Evolutionary conservation across 495 filamentous ascomycete species (phyloP), one percentile per base, ranked within the genome.

Genomic region (Aspergillus baeticus): DNA sequence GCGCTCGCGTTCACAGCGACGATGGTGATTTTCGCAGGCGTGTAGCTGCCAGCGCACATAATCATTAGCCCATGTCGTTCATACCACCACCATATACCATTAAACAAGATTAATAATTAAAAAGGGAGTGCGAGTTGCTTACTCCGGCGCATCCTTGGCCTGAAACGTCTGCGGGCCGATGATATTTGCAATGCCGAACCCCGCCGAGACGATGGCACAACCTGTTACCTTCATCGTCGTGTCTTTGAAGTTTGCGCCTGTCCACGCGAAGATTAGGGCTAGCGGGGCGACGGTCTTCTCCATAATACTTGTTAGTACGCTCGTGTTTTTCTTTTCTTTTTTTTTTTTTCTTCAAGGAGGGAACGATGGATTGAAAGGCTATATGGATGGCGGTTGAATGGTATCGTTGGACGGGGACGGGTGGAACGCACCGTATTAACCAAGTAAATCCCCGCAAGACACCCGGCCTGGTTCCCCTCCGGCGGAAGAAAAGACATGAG

Each of bases 391-490:
- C n/a, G n/a, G n/a, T n/a, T n/a, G n/a, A n/a, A n/a, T n/a, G n/a
- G n/a, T n/a, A n/a, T n/a, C n/a, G n/a, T n/a, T n/a, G n/a, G n/a
- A n/a, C n/a, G n/a, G n/a, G n/a, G n/a, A n/a, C n/a, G n/a, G n/a
- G n/a, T n/a, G n/a, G n/a, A n/a, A 57, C 57, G 18, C 60, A 75
- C 70, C 18, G 76, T 68, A 58, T 87, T 86, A 42, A 84, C 74
- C 23, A 88, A 70, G 59, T 86, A 87, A 54, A 87, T 84, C 14
- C 85, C 85, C 2, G 75, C 79, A n/a, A 89, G 70, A 41, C 77
- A 73, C 8, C 80, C 83, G 0, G 66, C 67, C 21, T 68, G 68
- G 44, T 72, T 78, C 0, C 67, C 62, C 0, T 63, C 56, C 0
- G 78, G 70, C 0, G 80, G 71, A 10, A 71, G 49, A 60, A 87